Evolutionary conservation across 768 basidiomycete genomes (phyloP).

Genomic region (Lentinula lateritia): DNA sequence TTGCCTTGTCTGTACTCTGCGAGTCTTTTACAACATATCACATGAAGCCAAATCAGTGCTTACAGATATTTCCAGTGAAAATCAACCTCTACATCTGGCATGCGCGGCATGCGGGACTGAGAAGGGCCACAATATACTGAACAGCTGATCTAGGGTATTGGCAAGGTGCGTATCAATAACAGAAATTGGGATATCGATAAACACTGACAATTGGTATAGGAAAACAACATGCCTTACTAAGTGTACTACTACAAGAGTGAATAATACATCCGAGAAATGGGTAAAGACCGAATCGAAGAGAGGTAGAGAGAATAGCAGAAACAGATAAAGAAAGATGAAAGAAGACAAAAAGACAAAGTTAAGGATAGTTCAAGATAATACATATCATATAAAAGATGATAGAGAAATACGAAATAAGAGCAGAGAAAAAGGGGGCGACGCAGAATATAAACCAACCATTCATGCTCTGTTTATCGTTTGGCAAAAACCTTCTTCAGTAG

Average conservation of each 20-base stretch:
- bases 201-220: neutral
- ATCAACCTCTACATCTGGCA: conserved; percentile 46
- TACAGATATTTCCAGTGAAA: conserved; percentile 31
- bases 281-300: neutral
- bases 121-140: conserved; percentile 30
- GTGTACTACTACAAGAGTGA: conserved; percentile 7
- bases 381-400: conserved; percentile 5
- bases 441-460: conserved; percentile 14
- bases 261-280: conserved; percentile 7
- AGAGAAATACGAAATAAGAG: neutral
- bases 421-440: neutral
- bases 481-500: conserved; percentile 88
- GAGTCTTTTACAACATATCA: conserved; percentile 17
- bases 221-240: conserved; percentile 7
- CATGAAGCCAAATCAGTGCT: neutral
- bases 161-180: neutral
- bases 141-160: neutral
- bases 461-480: conserved; percentile 9
- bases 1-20: conserved; percentile 65
- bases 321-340: neutral
- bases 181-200: conserved; percentile 1
- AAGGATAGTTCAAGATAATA: conserved; percentile 6
- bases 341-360: neutral
- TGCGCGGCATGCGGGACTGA: conserved; percentile 60
- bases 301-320: neutral